phyloP scores from a whole-genome alignment of 2,329 filamentous ascomycete species.

The Penicillium corylophilum region DNA sequence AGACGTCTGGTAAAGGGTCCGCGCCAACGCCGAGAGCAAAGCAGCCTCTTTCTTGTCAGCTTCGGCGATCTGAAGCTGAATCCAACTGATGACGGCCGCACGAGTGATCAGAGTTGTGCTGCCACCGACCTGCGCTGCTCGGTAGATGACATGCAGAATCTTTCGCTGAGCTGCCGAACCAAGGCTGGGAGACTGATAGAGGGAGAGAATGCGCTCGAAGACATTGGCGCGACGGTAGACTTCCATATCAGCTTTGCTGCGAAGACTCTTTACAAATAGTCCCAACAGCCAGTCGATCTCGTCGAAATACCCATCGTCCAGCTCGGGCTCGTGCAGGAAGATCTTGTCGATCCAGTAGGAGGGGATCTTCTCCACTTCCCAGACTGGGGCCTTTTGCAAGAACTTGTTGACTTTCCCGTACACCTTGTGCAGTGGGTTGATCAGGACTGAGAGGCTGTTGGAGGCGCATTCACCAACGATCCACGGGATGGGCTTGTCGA shows the following conservation, averaged over 20 bases:
- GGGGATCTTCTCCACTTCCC: constrained; percentile 61
- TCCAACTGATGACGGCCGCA: constrained; percentile 72
- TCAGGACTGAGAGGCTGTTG: constrained; percentile 67
- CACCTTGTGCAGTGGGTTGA: constrained; percentile 74
- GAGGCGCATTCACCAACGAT: constrained; percentile 74
- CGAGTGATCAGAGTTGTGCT: constrained; percentile 79
- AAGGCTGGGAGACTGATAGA: constrained; percentile 67
- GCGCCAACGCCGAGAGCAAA: constrained; percentile 57
- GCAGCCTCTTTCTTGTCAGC: constrained; percentile 45
- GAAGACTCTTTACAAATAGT: constrained; percentile 66
- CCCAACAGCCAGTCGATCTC: constrained; percentile 74
- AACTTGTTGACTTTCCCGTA: constrained; percentile 86
- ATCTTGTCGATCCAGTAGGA: constrained; percentile 67
- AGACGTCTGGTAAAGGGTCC: constrained; percentile 62
- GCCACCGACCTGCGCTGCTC: constrained; percentile 67
- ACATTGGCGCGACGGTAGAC: constrained; percentile 58
- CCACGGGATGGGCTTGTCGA: constrained; percentile 64
- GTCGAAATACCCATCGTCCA: constrained; percentile 70
- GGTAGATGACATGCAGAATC: constrained; percentile 62
- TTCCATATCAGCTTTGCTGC: constrained; percentile 54
- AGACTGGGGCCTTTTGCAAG: constrained; percentile 72
- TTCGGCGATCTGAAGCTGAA: constrained; percentile 59
- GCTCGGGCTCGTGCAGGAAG: constrained; percentile 69
- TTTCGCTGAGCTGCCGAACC: constrained; percentile 60
- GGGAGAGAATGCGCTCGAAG: constrained; percentile 71